phyloP scores from a whole-genome alignment of 495 filamentous ascomycete genomes.

The Hapsidospora chrysogenum region DNA sequence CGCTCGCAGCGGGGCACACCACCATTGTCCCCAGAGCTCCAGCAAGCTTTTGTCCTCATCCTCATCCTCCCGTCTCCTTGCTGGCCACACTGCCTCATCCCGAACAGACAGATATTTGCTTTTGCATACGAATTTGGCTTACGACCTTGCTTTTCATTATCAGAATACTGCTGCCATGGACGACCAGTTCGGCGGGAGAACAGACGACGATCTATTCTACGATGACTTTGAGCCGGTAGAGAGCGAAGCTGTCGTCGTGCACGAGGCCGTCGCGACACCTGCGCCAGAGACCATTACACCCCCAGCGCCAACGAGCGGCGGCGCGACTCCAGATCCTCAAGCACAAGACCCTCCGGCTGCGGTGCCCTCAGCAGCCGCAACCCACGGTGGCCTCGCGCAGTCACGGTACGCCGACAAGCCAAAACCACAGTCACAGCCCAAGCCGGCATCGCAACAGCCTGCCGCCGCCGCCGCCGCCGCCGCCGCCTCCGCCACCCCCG shows the following conservation, averaged over 20 bases:
- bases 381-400: not conserved
- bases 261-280: constrained; percentile 4
- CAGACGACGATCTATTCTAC: constrained; percentile 33
- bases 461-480: constrained; percentile 1
- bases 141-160: not conserved
- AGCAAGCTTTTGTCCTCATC: too few species aligned
- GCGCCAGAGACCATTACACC: not conserved
- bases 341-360: constrained; percentile 3
- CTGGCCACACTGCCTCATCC: too few species aligned
- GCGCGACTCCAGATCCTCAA: not conserved
- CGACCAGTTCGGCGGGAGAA: constrained; percentile 32
- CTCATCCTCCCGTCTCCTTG: too few species aligned
- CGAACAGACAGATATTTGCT: not conserved
- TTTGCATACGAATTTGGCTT: not conserved
- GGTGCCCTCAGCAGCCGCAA: constrained; percentile 1
- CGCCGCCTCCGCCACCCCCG: constrained; percentile 3
- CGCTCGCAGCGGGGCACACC: too few species aligned
- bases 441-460: constrained; percentile 1
- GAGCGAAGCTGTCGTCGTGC: not conserved
- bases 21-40: too few species aligned
- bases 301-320: not conserved
- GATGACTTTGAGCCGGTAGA: constrained; percentile 31
- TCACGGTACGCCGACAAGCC: constrained; percentile 2
- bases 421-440: constrained; percentile 2
- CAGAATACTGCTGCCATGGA: constrained; percentile 12